Evolutionary conservation across 2,329 filamentous ascomycete species (phyloP), one percentile per base, ranked within the genome.

Genomic region (Stromatinia cepivora): DNA sequence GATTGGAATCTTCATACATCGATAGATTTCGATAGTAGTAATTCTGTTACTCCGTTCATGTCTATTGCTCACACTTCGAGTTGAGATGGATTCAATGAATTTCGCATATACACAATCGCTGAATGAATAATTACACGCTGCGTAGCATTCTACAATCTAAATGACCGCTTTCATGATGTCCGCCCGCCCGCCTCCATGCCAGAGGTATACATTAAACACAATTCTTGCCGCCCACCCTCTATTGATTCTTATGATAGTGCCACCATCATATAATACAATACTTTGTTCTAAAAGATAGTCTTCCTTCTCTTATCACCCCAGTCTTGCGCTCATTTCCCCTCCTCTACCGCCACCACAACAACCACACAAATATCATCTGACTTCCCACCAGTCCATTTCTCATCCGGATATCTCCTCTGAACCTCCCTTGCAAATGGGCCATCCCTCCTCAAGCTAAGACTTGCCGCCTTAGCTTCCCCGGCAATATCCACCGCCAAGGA

Each of bases 361-460:
- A 99, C 84, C 6, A 93, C 93, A 76, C 93, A 94, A 70, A 99
- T 97, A 79, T 99, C 95, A 78, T 99, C 95, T 28, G 96, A 87
- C 80, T 99, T 99, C 66, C 95, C 95, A 70, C 95, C 95, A 70
- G 88, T 88, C 88, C 92, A 99, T 70, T 89, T 87, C 79, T 98
- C 94, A 50, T 90, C 84, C 0, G 95, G 94, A 75, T 92, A 97
- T 77, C 92, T 89, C 77, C 90, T 92, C 78, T 95, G 92, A 28
- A 97, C 93, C 79, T 97, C 93, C 80, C 92, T 97, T 53, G 95
- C 93, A 80, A 99, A 99, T 0, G 95, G 95, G 0, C 94, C 93
- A 79, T 98, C 92, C 66, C 92, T 83, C 76, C 91, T 92, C 62
- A 85, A 87, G 80, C 97, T 93, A 70, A 92, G 80, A 77, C 94